A percentile compares a stretch with the other conserved stretches of the same genome.
phyloP scores from a whole-genome alignment of 495 filamentous ascomycete genomes.

The Letharia columbiana region DNA sequence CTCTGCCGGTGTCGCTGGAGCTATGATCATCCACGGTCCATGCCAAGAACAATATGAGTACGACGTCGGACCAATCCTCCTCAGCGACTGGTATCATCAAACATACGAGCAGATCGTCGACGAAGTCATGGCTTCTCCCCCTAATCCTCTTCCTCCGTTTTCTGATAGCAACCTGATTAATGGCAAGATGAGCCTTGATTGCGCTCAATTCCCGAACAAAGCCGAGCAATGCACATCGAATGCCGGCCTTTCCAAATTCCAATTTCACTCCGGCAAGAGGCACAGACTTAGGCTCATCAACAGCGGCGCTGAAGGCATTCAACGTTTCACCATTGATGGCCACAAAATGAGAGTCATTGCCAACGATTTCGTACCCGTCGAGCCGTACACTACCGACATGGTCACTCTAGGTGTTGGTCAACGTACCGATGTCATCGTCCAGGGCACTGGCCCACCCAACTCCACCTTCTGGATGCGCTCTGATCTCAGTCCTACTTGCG shows the following conservation, averaged over 20 bases:
- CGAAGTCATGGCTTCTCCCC: slow-evolving; percentile 16
- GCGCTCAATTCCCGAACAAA: slow-evolving; percentile 16
- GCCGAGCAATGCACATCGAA: slow-evolving; percentile 27
- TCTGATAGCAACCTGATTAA: slow-evolving; percentile 35
- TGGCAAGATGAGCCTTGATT: slow-evolving; percentile 30
- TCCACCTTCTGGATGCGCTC: slow-evolving; percentile 37
- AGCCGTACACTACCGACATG: slow-evolving; percentile 28
- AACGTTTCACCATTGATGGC: slow-evolving; percentile 34
- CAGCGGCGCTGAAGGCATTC: slow-evolving; percentile 39
- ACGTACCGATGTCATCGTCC: slow-evolving; percentile 37
- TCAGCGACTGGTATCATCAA: slow-evolving; percentile 39
- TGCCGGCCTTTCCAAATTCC: slow-evolving; percentile 32
- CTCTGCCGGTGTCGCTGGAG: slow-evolving; percentile 40
- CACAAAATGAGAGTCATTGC: slow-evolving; percentile 33
- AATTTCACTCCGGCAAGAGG: slow-evolving; percentile 37
- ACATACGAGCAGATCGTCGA: slow-evolving; percentile 26
- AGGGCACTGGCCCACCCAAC: slow-evolving; percentile 26
- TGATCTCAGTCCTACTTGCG: slow-evolving; percentile 19
- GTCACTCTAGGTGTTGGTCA: slow-evolving; percentile 25
- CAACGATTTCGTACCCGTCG: slow-evolving; percentile 34
- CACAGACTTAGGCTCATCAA: slow-evolving; percentile 50
- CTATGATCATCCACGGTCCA: slow-evolving; percentile 54
- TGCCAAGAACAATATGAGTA: slow-evolving; percentile 46
- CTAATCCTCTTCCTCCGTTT: slow-evolving; percentile 3
- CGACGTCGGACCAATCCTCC: slow-evolving; percentile 45